These are phyloP conservation scores for Gynostemma pentaphyllum DNA, from an alignment of 306 rosid genomes.

Conservation along the genomic window DNA sequence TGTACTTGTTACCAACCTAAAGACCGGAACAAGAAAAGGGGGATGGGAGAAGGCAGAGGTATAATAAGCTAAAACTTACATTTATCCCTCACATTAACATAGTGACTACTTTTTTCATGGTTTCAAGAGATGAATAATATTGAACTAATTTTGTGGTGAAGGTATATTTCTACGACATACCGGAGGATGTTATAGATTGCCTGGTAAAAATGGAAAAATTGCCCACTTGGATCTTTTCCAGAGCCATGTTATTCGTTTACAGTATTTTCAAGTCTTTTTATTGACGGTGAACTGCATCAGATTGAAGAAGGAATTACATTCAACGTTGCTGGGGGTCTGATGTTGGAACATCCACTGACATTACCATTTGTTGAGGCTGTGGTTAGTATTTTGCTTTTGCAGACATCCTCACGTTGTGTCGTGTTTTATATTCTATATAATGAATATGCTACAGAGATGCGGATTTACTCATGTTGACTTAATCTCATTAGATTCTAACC, in stretches of 20 bases:
- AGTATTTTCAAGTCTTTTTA: constrained; percentile 9
- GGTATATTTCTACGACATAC: constrained; percentile 86
- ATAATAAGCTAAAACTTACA: constrained; percentile 1
- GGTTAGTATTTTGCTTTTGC: constrained; percentile 31
- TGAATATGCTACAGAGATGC: neutral
- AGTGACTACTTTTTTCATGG: neutral
- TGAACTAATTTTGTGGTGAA: constrained; percentile 6
- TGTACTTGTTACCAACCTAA: constrained; percentile 72
- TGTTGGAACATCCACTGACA: constrained; percentile 86
- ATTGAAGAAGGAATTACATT: constrained; percentile 66
- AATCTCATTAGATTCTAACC: neutral
- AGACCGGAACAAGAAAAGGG: constrained; percentile 60
- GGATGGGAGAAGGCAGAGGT: constrained; percentile 94
- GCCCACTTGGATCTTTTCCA: constrained; percentile 3
- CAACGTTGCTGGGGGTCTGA: constrained; percentile 82
- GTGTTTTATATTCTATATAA: neutral
- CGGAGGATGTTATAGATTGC: constrained; percentile 62
- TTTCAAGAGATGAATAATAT: neutral
- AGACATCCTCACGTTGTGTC: neutral
- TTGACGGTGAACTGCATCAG: constrained; percentile 42
- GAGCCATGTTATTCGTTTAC: constrained; percentile 3
- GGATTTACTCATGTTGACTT: neutral
- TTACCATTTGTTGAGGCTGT: constrained; percentile 77
- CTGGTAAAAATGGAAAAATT: constrained; percentile 37
- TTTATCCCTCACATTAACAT: neutral